Conservation (phyloP, 352 stramenopile genomes). For the Globisporangium canariense region DNA sequence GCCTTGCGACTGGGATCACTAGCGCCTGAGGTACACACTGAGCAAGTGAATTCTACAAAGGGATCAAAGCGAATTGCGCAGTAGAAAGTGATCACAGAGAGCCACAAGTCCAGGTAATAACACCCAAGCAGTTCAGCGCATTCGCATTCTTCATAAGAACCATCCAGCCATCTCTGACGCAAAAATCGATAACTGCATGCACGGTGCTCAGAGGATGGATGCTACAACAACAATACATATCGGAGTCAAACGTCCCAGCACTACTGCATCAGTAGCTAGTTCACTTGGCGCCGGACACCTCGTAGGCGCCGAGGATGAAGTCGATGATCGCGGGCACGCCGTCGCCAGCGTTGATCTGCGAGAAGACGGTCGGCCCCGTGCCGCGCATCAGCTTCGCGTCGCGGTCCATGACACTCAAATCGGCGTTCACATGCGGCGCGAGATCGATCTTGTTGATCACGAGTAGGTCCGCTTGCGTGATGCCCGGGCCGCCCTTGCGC, state of each 20-base stretch:
- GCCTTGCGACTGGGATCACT: no score
- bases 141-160: neutral
- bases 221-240: slow-evolving; percentile 6
- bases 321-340: slow-evolving; percentile 90
- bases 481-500: slow-evolving; percentile 96
- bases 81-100: neutral
- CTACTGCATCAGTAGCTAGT: neutral
- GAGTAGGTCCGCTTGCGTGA: slow-evolving; percentile 96
- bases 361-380: slow-evolving; percentile 93
- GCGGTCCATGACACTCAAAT: slow-evolving; percentile 93
- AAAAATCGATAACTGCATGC: neutral
- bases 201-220: neutral
- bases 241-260: neutral
- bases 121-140: neutral
- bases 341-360: slow-evolving; percentile 92
- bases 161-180: neutral
- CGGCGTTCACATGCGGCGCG: slow-evolving; percentile 92
- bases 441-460: slow-evolving; percentile 99
- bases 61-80: neutral
- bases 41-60: no score
- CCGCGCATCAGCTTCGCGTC: slow-evolving; percentile 95
- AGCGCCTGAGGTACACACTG: no score
- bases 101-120: neutral
- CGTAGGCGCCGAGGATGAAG: slow-evolving; percentile 51
- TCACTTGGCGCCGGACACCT: slow-evolving; percentile 29